These are phyloP conservation scores for Hypoxylon trugodes DNA, from an alignment of 495 filamentous ascomycete genomes.

Conservation along the genomic window DNA sequence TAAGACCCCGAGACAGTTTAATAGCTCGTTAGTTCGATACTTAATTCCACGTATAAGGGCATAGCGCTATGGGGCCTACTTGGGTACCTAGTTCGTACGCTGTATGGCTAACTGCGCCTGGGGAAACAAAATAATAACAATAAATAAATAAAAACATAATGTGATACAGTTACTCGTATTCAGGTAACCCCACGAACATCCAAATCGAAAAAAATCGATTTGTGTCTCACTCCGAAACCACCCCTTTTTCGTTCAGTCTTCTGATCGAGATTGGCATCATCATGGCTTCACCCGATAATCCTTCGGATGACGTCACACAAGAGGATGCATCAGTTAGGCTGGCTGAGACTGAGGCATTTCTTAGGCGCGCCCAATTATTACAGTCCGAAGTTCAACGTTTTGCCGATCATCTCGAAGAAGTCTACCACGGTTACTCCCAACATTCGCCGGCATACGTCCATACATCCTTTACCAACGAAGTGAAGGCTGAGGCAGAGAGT, in stretches of 20 bases:
- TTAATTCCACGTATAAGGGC: too few relatives aligned
- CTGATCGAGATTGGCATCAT: constrained; percentile 4
- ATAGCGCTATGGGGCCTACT: too few relatives aligned
- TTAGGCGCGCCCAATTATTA: constrained; percentile 21
- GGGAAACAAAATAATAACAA: too few relatives aligned
- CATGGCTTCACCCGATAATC: constrained; percentile 1
- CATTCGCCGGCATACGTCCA: constrained; percentile 38
- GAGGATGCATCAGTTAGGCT: background rate
- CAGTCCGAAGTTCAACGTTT: constrained; percentile 43
- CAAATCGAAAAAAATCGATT: too few relatives aligned
- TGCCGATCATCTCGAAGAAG: constrained; percentile 28
- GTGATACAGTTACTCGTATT: too few relatives aligned
- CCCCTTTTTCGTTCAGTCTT: too few relatives aligned
- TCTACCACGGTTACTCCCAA: constrained; percentile 41
- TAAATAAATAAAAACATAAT: too few relatives aligned
- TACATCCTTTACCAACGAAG: constrained; percentile 33
- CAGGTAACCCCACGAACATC: too few relatives aligned
- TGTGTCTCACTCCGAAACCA: too few relatives aligned
- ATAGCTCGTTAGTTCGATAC: too few relatives aligned
- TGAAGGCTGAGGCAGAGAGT: constrained; percentile 34
- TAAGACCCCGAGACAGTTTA: background rate
- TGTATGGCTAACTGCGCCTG: too few relatives aligned
- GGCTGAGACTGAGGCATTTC: constrained; percentile 8
- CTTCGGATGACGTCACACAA: background rate
- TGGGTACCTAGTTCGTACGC: too few relatives aligned